These are phyloP conservation scores for Ilex aquifolium DNA, from an alignment of 257 asterid genomes.

Conservation along the genomic window DNA sequence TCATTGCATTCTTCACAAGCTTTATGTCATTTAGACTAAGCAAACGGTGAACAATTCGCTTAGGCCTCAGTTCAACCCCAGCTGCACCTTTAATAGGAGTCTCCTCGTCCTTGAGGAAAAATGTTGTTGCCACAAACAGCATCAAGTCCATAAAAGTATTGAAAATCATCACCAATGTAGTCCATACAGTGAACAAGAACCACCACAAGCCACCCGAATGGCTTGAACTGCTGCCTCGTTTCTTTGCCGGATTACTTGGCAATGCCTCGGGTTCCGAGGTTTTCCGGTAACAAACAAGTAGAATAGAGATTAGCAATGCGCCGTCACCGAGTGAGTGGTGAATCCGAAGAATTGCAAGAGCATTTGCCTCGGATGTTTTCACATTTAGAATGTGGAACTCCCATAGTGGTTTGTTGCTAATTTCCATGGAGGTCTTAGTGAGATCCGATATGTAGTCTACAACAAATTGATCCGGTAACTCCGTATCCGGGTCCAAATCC, in stretches of 20 bases:
- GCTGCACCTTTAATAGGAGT: too few species aligned
- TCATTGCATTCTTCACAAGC: too few species aligned
- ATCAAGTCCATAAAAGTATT: too few species aligned
- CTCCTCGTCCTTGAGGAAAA: too few species aligned
- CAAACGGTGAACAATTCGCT: too few species aligned
- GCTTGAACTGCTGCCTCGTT: too few species aligned
- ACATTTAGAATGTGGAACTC: conserved; percentile 38
- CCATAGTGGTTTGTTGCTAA: conserved; percentile 34
- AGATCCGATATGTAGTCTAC: conserved; percentile 21
- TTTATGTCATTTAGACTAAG: too few species aligned
- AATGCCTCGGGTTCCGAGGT: conserved; percentile 23
- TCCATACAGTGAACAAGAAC: too few species aligned
- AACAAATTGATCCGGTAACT: conserved; percentile 23
- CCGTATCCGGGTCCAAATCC: conserved; percentile 26
- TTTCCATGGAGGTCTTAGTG: conserved; percentile 20
- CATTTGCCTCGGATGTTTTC: conserved; percentile 30
- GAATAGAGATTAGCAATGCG: conserved; percentile 25
- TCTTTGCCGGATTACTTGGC: conserved; percentile 24
- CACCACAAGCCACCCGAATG: too few species aligned
- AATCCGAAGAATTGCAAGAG: conserved; percentile 16
- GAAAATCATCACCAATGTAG: too few species aligned
- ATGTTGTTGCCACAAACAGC: too few species aligned
- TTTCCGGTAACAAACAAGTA: conserved; percentile 30
- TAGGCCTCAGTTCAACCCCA: too few species aligned
- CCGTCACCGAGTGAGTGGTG: conserved; percentile 52